Conservation (phyloP, 805 yeast genomes). For the Ogataea paraovalis region DNA sequence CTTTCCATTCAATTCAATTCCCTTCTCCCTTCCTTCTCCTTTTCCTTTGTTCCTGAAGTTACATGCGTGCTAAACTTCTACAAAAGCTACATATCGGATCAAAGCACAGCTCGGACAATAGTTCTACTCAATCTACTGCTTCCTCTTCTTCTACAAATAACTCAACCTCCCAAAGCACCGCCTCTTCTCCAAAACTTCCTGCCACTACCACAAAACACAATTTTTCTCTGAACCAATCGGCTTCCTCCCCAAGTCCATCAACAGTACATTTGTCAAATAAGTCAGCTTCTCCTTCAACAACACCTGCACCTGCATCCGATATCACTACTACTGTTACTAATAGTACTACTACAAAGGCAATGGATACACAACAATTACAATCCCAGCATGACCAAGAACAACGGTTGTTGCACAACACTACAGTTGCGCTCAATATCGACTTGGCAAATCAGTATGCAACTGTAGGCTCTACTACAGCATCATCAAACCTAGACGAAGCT, state of each 20-base stretch:
- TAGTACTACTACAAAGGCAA: slow-evolving; percentile 1
- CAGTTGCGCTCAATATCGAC: slow-evolving; percentile 12
- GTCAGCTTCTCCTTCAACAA: not conserved
- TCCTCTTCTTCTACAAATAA: not conserved
- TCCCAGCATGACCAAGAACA: slow-evolving; percentile 15
- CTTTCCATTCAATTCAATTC: too few species aligned
- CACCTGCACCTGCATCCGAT: not conserved
- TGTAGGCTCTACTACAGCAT: not conserved
- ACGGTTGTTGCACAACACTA: slow-evolving; percentile 20
- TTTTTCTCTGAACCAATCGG: not conserved
- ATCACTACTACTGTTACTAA: not conserved
- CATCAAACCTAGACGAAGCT: slow-evolving; percentile 5
- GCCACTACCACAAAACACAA: not conserved
- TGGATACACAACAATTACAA: slow-evolving; percentile 4
- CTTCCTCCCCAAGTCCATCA: not conserved
- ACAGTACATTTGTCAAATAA: not conserved
- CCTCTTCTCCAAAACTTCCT: not conserved
- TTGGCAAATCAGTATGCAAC: slow-evolving; percentile 6
- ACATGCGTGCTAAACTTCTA: slow-evolving; percentile 25
- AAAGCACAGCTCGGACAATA: slow-evolving; percentile 15
- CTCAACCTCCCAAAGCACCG: not conserved
- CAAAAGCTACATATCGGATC: slow-evolving; percentile 24
- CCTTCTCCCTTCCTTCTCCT: not conserved
- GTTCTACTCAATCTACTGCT: not conserved
- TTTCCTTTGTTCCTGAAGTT: not conserved